A percentile compares a stretch with the other conserved stretches of the same genome.
phyloP scores from a whole-genome alignment of 345 rosid genomes.

The Orychophragmus violaceus region DNA sequence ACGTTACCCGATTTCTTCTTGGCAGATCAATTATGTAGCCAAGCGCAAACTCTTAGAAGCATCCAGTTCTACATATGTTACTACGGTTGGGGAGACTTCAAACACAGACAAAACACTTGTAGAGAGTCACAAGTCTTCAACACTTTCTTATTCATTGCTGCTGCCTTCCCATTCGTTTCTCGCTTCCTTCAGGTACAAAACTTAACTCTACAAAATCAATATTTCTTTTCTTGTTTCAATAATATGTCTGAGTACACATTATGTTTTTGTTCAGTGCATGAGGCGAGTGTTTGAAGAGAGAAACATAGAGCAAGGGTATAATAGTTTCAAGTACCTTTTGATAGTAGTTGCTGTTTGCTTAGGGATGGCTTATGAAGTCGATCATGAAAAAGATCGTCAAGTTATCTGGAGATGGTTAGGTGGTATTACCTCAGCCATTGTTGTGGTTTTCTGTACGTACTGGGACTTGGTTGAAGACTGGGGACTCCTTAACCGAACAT shows the following conservation, averaged over 20 bases:
- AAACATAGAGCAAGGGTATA: conserved; percentile 37
- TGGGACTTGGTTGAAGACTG: conserved; percentile 76
- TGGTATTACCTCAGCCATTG: conserved; percentile 40
- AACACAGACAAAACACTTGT: conserved; percentile 45
- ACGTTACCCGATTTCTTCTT: conserved; percentile 56
- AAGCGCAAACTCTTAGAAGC: conserved; percentile 56
- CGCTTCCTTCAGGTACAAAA: conserved; percentile 59
- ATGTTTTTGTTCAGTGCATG: conserved; percentile 41
- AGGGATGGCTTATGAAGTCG: conserved; percentile 36
- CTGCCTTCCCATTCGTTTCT: conserved; percentile 51
- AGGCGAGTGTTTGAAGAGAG: conserved; percentile 52
- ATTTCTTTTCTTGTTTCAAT: background rate
- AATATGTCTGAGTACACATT: background rate
- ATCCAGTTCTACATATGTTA: conserved; percentile 51
- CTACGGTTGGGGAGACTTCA: conserved; percentile 54
- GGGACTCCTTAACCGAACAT: conserved; percentile 58
- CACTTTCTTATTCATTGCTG: conserved; percentile 37
- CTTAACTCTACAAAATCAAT: background rate
- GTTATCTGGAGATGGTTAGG: conserved; percentile 38
- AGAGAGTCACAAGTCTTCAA: conserved; percentile 29
- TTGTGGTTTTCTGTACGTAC: conserved; percentile 41
- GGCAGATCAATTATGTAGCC: conserved; percentile 66
- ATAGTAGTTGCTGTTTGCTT: conserved; percentile 47
- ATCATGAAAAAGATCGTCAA: conserved; percentile 6
- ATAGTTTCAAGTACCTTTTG: conserved; percentile 48